Conservation (phyloP, 2,329 filamentous ascomycete genomes). For the Sporothrix dimorphospora region DNA sequence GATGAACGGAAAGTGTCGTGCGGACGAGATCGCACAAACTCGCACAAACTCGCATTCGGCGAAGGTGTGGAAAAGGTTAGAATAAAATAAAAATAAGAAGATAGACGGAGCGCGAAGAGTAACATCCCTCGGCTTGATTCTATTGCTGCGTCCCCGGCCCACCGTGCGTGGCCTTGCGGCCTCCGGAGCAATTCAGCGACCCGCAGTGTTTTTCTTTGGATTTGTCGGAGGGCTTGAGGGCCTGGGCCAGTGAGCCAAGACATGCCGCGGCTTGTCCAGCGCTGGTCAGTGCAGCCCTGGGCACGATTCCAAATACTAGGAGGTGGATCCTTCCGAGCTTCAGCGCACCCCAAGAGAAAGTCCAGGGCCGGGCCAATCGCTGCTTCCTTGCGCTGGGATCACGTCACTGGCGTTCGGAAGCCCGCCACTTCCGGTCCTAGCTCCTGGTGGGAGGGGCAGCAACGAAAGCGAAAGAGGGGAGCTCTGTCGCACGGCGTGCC, state of each 20-base stretch:
- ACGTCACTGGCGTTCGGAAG: slow-evolving; percentile 20
- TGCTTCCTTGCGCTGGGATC: slow-evolving; percentile 16
- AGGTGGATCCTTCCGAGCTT: background rate
- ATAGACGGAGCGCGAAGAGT: background rate
- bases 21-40: slow-evolving; percentile 12
- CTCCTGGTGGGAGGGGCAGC: background rate
- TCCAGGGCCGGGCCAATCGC: background rate
- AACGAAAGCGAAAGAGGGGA: background rate
- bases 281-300: background rate
- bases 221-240: background rate
- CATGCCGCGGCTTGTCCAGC: background rate
- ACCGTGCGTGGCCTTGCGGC: background rate
- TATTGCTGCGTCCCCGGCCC: background rate
- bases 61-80: background rate
- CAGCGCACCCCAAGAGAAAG: too few relatives aligned
- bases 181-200: slow-evolving; percentile 19
- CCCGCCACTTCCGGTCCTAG: slow-evolving; percentile 3
- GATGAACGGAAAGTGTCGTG: slow-evolving; percentile 1
- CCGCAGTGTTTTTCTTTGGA: background rate
- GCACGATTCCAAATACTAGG: background rate
- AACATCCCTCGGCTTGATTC: slow-evolving; percentile 12
- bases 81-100: background rate
- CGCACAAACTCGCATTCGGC: background rate
- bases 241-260: background rate
- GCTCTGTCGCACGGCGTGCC: background rate